A percentile compares a stretch with the other conserved stretches of the same genome.
Evolutionary conservation across 2,329 filamentous ascomycete genomes (phyloP).

Genomic region (Aspergillus novofumigatus): DNA sequence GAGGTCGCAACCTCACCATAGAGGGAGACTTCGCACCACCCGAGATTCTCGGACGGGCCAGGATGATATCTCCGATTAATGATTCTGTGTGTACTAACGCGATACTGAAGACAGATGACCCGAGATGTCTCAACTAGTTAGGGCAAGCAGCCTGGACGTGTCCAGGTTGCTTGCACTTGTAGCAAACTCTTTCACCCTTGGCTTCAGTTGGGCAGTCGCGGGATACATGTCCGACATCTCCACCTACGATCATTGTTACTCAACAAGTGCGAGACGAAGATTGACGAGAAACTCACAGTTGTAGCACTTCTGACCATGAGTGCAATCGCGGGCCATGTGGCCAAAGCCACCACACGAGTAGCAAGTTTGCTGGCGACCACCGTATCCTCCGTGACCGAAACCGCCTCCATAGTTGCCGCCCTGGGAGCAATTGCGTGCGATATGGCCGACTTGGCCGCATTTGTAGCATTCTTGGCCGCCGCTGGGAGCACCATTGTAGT

Average conservation of each 20-base stretch:
- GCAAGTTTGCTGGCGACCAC: constrained; percentile 73
- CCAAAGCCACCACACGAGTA: constrained; percentile 97
- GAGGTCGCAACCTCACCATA: constrained; percentile 16
- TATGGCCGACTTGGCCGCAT: constrained; percentile 95
- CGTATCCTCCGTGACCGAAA: constrained; percentile 44
- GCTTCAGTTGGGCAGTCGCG: constrained; percentile 95
- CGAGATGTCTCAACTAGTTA: constrained; percentile 52
- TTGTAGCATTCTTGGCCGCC: constrained; percentile 84
- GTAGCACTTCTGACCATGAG: constrained; percentile 99
- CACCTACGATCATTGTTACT: constrained; percentile 44
- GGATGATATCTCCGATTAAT: constrained; percentile 9
- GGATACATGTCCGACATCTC: constrained; percentile 88
- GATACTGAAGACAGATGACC: constrained; percentile 24
- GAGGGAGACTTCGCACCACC: constrained; percentile 26
- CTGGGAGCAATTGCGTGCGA: constrained; percentile 65
- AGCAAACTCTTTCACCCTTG: constrained; percentile 91
- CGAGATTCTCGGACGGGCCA: constrained; percentile 14
- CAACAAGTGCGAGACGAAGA: neutral
- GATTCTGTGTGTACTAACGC: constrained; percentile 17
- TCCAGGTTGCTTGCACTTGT: constrained; percentile 84
- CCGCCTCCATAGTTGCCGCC: constrained; percentile 49
- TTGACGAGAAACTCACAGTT: constrained; percentile 65
- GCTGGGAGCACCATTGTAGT: constrained; percentile 43
- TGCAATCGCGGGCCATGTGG: constrained; percentile 97
- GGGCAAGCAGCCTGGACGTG: constrained; percentile 95